Evolutionary conservation across 306 rosid genomes (phyloP).

Genomic region (Casuarina glauca): DNA sequence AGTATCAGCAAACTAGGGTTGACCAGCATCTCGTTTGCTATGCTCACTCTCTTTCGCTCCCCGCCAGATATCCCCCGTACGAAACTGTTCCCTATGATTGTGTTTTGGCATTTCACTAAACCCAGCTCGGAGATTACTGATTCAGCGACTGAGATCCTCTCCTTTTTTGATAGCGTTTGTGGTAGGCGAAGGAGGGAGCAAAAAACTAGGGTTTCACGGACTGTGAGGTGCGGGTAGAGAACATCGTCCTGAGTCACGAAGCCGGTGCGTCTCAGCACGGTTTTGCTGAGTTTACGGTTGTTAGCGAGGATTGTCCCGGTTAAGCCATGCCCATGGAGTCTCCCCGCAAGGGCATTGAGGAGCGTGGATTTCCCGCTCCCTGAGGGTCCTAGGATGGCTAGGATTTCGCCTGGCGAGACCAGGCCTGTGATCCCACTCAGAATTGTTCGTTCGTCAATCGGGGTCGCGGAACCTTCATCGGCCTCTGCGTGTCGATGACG

Average conservation of each 20-base stretch:
- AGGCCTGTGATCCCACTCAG: constrained; percentile 68
- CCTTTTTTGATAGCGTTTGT: constrained; percentile 12
- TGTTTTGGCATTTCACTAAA: constrained; percentile 63
- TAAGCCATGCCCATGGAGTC: constrained; percentile 55
- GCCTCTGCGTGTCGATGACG: constrained; percentile 10
- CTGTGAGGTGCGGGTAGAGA: constrained; percentile 81
- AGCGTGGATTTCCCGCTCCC: constrained; percentile 94
- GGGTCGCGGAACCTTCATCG: constrained; percentile 25
- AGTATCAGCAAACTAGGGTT: constrained; percentile 67
- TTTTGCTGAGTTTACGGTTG: constrained; percentile 40
- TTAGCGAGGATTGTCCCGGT: constrained; percentile 71
- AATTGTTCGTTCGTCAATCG: constrained; percentile 49
- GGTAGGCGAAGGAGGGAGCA: constrained; percentile 86
- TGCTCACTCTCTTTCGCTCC: constrained; percentile 82
- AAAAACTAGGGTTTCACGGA: constrained; percentile 71
- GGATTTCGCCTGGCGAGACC: constrained; percentile 77
- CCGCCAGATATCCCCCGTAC: constrained; percentile 89
- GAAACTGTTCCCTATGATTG: constrained; percentile 74
- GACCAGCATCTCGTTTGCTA: constrained; percentile 80
- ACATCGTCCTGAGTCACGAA: constrained; percentile 83
- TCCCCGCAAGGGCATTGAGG: constrained; percentile 66
- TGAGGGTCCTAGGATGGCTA: constrained; percentile 83
- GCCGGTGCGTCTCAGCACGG: constrained; percentile 63
- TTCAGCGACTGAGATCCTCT: constrained; percentile 57
- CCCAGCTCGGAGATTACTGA: constrained; percentile 69